Evolutionary conservation across 345 rosid genomes (phyloP).

Genomic region (Rhodamnia argentea): DNA sequence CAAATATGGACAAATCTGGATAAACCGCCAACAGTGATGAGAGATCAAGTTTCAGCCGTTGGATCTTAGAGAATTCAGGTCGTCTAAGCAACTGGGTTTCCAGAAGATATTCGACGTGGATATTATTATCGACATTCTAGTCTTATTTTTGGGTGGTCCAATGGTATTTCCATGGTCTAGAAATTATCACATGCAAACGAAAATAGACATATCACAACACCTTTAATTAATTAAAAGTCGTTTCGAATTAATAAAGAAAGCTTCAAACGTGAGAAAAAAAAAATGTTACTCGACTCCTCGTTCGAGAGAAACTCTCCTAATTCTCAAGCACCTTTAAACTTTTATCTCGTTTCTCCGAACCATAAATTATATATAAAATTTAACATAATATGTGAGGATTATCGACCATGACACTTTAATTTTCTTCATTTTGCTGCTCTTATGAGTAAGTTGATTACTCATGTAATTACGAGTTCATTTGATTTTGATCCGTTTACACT

Average conservation of each 20-base stretch:
- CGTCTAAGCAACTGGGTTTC: neutral
- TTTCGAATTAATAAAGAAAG: neutral
- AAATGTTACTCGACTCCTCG: neutral
- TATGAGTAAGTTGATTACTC: neutral
- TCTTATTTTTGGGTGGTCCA: neutral
- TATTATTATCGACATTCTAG: neutral
- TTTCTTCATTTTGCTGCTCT: neutral
- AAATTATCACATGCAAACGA: neutral
- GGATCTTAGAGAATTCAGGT: neutral
- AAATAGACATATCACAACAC: neutral
- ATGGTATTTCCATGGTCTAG: neutral
- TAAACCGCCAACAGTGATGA: neutral
- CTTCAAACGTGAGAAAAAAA: neutral
- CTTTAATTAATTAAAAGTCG: neutral
- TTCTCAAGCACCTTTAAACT: neutral
- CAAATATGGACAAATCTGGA: neutral
- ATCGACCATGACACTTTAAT: accelerated
- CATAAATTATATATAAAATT: neutral
- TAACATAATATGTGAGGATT: neutral
- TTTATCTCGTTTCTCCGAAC: neutral
- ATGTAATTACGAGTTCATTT: neutral
- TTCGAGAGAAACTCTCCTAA: neutral
- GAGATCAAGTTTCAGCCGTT: neutral
- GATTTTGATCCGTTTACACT: neutral
- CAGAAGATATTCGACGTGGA: neutral